Conservation (phyloP, 495 filamentous ascomycete species). For the Trichoderma orchidacearum region DNA sequence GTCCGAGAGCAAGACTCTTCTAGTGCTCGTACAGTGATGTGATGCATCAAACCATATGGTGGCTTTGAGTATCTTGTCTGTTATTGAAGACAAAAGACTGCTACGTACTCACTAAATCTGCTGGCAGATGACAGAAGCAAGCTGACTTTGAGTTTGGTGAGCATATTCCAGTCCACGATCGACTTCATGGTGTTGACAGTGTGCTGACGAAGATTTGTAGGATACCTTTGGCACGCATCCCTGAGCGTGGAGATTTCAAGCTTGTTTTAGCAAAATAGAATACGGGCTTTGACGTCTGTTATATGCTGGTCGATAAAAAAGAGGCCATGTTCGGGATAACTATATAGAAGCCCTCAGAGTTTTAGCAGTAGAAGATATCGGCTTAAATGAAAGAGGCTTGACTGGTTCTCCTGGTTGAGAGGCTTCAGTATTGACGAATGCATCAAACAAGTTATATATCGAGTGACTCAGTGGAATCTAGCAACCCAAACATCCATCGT, state of each 20-base stretch:
- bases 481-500: conserved; percentile 37
- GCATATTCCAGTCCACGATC: neutral
- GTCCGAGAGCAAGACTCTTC: conserved; percentile 12
- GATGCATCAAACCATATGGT: conserved; percentile 12
- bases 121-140: conserved; percentile 16
- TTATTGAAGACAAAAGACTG: conserved; percentile 6
- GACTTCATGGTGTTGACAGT: neutral
- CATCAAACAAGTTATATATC: too few species aligned
- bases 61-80: conserved; percentile 14
- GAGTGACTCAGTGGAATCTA: conserved; percentile 13
- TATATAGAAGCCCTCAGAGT: neutral
- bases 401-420: too few species aligned
- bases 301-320: conserved; percentile 1
- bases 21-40: conserved; percentile 13
- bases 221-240: conserved; percentile 12
- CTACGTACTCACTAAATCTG: conserved; percentile 6
- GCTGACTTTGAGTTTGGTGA: conserved; percentile 16
- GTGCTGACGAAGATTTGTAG: neutral
- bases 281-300: conserved; percentile 13
- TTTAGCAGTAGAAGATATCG: neutral
- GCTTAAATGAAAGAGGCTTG: too few species aligned
- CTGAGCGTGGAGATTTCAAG: conserved; percentile 13
- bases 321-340: neutral
- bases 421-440: too few species aligned
- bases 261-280: conserved; percentile 11